A percentile compares a stretch with the other conserved stretches of the same genome.
phyloP scores from a whole-genome alignment of 148 eudicot genomes.

The Heliosperma pusillum region DNA sequence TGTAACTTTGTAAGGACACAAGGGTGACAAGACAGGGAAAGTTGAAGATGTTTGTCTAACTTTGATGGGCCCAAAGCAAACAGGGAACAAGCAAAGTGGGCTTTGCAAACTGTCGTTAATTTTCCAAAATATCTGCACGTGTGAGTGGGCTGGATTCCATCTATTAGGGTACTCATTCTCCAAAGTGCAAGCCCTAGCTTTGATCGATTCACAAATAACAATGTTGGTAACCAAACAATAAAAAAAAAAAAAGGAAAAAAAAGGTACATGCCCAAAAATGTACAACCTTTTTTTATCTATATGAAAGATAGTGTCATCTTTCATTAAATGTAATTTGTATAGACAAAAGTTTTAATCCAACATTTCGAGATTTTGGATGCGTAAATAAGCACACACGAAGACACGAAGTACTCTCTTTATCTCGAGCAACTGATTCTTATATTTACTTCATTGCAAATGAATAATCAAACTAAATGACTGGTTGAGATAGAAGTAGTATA shows the following conservation, averaged over 20 bases:
- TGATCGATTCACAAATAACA: not conserved
- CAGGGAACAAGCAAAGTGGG: slow-evolving; percentile 17
- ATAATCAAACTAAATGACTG: no score
- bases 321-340: no score
- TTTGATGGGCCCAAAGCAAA: slow-evolving; percentile 18
- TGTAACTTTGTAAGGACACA: not conserved
- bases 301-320: no score
- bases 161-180: not conserved
- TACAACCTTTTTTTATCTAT: no score
- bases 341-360: no score
- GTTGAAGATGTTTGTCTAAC: slow-evolving; percentile 4
- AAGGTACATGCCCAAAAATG: no score
- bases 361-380: no score
- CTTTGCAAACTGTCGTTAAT: not conserved
- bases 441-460: no score
- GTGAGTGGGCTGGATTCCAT: slow-evolving; percentile 32
- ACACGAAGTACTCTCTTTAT: no score
- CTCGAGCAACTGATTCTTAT: no score
- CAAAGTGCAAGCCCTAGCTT: not conserved
- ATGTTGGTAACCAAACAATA: not conserved
- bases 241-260: not conserved
- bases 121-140: slow-evolving; percentile 26
- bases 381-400: no score
- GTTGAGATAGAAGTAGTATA: no score
- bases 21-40: not conserved